phyloP scores from a whole-genome alignment of 75 land plant genomes.

The Selaginella tamariscina region DNA sequence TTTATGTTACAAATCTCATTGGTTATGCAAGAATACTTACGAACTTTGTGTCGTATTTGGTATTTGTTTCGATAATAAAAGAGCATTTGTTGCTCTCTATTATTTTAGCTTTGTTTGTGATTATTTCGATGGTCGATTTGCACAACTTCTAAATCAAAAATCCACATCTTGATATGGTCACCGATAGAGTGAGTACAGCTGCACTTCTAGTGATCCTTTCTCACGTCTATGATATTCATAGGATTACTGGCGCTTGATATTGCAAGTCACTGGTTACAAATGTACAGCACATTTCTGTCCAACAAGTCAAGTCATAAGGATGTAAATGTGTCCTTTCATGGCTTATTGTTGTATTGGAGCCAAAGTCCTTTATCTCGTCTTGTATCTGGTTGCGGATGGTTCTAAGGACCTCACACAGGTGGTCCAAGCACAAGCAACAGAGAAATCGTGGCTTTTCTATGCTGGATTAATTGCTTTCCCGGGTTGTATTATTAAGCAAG shows the following conservation, averaged over 20 bases:
- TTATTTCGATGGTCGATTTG: conserved; percentile 93
- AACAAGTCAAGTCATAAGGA: conserved; percentile 97
- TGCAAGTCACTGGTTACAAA: conserved; percentile 94
- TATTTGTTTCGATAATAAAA: conserved; percentile 54
- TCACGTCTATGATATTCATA: conserved; percentile 45
- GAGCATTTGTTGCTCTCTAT: conserved; percentile 63
- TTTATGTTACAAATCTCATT: conserved; percentile 76
- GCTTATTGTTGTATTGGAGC: no score
- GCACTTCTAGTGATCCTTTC: conserved; percentile 82
- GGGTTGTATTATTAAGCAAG: no score
- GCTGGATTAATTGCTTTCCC: no score
- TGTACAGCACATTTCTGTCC: conserved; percentile 87
- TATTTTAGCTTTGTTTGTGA: conserved; percentile 87
- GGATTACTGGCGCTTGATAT: conserved; percentile 84
- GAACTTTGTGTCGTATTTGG: conserved; percentile 64
- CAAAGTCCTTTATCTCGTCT: no score
- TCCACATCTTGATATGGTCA: conserved; percentile 98
- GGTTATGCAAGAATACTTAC: conserved; percentile 90
- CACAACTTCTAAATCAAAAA: conserved; percentile 91
- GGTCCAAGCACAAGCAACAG: no score
- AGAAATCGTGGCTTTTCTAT: no score
- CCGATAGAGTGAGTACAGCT: conserved; percentile 99
- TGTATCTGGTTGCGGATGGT: no score
- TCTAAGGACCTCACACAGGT: no score
- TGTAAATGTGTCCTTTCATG: no score